Conservation (phyloP, 805 yeast genomes). For the Metschnikowia corniflorae region DNA sequence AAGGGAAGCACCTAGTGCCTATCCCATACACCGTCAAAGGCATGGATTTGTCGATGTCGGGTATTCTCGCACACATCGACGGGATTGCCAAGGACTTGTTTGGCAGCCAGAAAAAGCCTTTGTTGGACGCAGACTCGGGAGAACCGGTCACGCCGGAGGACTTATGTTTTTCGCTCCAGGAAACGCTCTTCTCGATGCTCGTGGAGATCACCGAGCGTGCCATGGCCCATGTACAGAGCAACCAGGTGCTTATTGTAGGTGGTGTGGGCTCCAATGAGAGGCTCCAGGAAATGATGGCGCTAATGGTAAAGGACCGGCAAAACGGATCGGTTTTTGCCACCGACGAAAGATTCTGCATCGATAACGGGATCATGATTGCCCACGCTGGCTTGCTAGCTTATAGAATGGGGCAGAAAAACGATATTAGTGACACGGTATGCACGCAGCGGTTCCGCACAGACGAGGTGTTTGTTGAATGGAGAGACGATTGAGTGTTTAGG, state of each 20-base stretch:
- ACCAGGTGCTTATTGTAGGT: slow-evolving; percentile 91
- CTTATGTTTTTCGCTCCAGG: slow-evolving; percentile 89
- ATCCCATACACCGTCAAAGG: slow-evolving; percentile 97
- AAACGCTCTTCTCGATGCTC: slow-evolving; percentile 89
- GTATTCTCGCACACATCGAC: slow-evolving; percentile 84
- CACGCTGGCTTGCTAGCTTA: slow-evolving; percentile 91
- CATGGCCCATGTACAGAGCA: slow-evolving; percentile 92
- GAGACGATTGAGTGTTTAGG: slow-evolving; percentile 47
- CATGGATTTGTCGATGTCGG: slow-evolving; percentile 97
- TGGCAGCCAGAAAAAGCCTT: slow-evolving; percentile 38
- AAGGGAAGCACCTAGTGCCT: slow-evolving; percentile 58
- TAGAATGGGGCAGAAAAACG: slow-evolving; percentile 70
- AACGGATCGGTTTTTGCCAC: slow-evolving; percentile 91
- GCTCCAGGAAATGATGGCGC: slow-evolving; percentile 93
- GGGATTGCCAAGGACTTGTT: slow-evolving; percentile 71
- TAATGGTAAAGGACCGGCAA: slow-evolving; percentile 80
- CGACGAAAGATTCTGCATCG: slow-evolving; percentile 95
- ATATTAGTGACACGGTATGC: slow-evolving; percentile 70
- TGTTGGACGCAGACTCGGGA: slow-evolving; percentile 40
- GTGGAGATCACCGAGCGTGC: slow-evolving; percentile 98
- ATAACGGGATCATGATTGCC: slow-evolving; percentile 98
- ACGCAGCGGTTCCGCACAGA: slow-evolving; percentile 94
- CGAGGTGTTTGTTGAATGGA: slow-evolving; percentile 87
- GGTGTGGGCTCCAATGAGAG: slow-evolving; percentile 97
- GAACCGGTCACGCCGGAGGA: slow-evolving; percentile 74